phyloP scores from a whole-genome alignment of 208 protist genomes.

The Tritrichomonas foetus region DNA sequence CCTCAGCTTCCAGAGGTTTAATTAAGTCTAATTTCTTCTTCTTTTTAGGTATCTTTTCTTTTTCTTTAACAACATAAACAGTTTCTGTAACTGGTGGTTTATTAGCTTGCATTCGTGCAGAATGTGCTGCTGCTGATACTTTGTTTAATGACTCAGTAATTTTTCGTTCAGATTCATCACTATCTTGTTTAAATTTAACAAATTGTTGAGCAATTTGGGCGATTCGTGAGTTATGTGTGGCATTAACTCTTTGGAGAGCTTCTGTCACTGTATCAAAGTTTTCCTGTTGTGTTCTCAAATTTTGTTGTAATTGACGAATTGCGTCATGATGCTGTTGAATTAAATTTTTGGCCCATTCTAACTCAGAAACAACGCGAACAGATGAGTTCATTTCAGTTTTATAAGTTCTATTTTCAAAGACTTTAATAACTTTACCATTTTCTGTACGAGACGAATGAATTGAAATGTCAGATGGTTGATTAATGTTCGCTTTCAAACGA shows the following conservation, averaged over 20 bases:
- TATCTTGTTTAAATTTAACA: neutral
- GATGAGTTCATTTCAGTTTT: conserved; percentile 31
- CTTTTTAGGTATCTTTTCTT: neutral
- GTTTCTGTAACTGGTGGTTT: too few species aligned
- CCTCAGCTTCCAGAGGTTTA: too few species aligned
- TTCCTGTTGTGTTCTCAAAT: neutral
- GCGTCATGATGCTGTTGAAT: neutral
- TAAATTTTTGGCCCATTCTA: neutral
- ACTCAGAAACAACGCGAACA: neutral
- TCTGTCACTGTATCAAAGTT: neutral
- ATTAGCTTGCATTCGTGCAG: too few species aligned
- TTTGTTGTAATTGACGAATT: neutral
- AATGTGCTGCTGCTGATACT: neutral
- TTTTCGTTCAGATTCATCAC: neutral
- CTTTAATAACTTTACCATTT: neutral
- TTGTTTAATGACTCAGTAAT: neutral
- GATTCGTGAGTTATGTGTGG: neutral
- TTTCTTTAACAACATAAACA: neutral
- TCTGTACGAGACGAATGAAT: too few species aligned
- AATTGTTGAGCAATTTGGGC: neutral
- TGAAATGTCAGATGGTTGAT: too few species aligned
- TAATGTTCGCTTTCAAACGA: too few species aligned
- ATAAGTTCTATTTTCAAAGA: neutral
- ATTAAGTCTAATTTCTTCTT: neutral
- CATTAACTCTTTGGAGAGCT: neutral